Evolutionary conservation across 2,329 filamentous ascomycete genomes (phyloP), one percentile per base, ranked within the genome.

Genomic region (Hirsutella minnesotensis): DNA sequence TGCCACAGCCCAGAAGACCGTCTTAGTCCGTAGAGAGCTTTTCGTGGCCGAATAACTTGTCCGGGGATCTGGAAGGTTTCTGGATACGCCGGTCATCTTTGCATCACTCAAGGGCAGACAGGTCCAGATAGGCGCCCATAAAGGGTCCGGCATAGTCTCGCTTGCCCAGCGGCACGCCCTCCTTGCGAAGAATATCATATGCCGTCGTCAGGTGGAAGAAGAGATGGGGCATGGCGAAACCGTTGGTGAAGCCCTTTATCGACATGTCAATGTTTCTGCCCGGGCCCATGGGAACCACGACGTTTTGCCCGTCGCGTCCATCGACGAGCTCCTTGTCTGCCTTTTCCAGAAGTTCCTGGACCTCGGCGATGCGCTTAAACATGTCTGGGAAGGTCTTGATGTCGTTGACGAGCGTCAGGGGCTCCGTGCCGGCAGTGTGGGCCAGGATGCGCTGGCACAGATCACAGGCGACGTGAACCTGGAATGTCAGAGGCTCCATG

Each of bases 151-250:
- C 50, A 54, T 64, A 83, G 53, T 81, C 73, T 41, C 46, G 34
- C 67, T 83, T 83, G 30, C 76, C 77, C 16, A 85, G 15, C 0
- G 66, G 61, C 20, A 81, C 73, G 2, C 79, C 80, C 59, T 77
- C 69, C 53, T 67, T 70, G 47, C 80, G 65, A 54, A 83, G 53
- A 43, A 84, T 75, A 20, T 59, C 65, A 61, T 84, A 84, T 9
- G 73, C 66, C 12, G 68, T 79, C 4, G 59, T 67, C 15, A 74
- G 49, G 54, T 84, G 81, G 60, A 84, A 85, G 62, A 68, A 81
- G 50, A 81, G 59, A 53, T 82, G 81, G 18, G 79, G 77, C 37
- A 77, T 43, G 3, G 60, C 66, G 56, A 69, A 76, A 3, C 59
- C 59, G 34, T 59, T 53, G 18, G 74, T 53, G 53, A 75, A 82